Base-by-base conservation (phyloP, 2,329 filamentous ascomycete genomes). In the Emericellopsis atlantica region DNA sequence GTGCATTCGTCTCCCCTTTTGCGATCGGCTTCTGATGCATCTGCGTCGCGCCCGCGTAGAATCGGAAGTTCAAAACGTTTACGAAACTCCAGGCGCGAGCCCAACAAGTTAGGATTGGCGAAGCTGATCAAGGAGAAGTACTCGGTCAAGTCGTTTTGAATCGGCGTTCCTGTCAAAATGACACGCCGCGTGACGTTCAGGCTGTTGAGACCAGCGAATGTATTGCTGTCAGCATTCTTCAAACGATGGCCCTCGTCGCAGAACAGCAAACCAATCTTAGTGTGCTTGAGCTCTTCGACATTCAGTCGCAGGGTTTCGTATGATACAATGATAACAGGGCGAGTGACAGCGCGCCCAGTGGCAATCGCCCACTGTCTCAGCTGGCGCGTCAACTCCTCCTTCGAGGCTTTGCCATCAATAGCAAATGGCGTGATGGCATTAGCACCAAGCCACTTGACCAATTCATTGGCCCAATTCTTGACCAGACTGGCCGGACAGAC, bases 61-160 rank as follows among this genome's bases (percentile, higher is more conserved):
- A 98, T 98, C 0, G 92, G 90, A 18, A 95, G 70, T 55, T 98
- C 92, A 51, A 85, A 98, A 36, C 84, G 80, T 58, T 96, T 96
- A 49, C 90, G 82, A 56, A 98, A 98, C 35, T 98, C 92, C 36
- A 78, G 74, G 22, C 89, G 78, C 8, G 85, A 92, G 14, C 92
- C 92, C 2, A 98, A 76, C 32, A 96, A 76, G 49, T 86, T 84
- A 0, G 92, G 92, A 51, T 98, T 98, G 23, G 92, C 92, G 54
- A 98, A 98, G 58, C 90, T 94, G 44, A 96, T 84, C 9, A 98
- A 72, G 4, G 92, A 81, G 53, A 95, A 98, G 60, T 98, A 98
- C 56, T 98, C 92, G 0, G 90, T 93, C n/a, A 98, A 65, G 56
- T 98, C 92, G 53, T 98, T 98, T 54, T 98, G 92, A 44, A 98